Evolutionary conservation across 805 yeast species (phyloP).

Genomic region (Naumovozyma castellii): DNA sequence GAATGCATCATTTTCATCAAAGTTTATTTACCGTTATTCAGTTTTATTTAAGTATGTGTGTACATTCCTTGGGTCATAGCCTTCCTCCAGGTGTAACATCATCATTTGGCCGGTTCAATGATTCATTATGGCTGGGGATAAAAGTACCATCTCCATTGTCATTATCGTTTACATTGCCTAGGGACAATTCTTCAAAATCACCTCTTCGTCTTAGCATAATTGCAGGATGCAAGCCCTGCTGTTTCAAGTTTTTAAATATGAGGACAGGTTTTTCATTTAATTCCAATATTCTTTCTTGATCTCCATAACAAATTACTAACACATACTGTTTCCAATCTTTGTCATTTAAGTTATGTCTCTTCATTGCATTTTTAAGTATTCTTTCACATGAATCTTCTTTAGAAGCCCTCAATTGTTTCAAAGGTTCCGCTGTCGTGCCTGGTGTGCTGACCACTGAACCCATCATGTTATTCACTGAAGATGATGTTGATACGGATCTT

Average conservation of each 20-base stretch:
- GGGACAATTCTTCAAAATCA: conserved; percentile 31
- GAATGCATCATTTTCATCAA: neutral
- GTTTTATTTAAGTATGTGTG: too few relatives aligned
- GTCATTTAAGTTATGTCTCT: conserved; percentile 65
- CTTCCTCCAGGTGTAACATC: conserved; percentile 23
- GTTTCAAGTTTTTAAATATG: conserved; percentile 76
- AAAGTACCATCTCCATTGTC: neutral
- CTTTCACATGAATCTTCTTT: conserved; percentile 87
- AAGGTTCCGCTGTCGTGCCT: conserved; percentile 43
- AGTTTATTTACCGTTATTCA: too few relatives aligned
- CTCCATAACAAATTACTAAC: conserved; percentile 81
- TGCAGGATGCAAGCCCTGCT: conserved; percentile 78
- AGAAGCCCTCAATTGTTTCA: conserved; percentile 75
- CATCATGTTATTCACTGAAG: neutral
- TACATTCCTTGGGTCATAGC: conserved; percentile 7
- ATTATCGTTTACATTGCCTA: conserved; percentile 8
- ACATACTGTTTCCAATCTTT: conserved; percentile 86
- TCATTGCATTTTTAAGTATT: conserved; percentile 80
- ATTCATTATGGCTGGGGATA: neutral
- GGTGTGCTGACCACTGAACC: neutral
- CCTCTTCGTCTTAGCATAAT: conserved; percentile 86
- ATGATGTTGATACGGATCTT: neutral
- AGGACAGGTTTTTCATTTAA: conserved; percentile 82
- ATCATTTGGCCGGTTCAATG: conserved; percentile 8
- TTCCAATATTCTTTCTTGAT: conserved; percentile 74